Conservation (phyloP, 2,329 filamentous ascomycete genomes). For the Exserohilum turcica region DNA sequence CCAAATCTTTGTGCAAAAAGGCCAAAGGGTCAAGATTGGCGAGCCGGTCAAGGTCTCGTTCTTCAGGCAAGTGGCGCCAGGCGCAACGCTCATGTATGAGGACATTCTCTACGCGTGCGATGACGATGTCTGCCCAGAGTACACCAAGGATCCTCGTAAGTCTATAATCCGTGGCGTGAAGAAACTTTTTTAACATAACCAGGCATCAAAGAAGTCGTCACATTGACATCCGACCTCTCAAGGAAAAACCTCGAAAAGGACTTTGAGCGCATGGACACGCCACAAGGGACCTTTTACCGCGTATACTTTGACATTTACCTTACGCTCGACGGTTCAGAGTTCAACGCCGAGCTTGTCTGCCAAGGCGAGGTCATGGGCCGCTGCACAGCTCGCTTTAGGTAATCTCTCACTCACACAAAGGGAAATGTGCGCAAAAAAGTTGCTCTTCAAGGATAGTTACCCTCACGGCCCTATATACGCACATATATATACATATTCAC, state of each 20-base stretch:
- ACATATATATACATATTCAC: not conserved
- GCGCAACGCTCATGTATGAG: constrained; percentile 98
- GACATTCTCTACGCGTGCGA: constrained; percentile 97
- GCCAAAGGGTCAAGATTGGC: constrained; percentile 97
- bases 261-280: constrained; percentile 98
- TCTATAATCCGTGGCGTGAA: constrained; percentile 35
- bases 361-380: constrained; percentile 99
- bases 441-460: not conserved
- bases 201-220: constrained; percentile 99
- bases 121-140: constrained; percentile 96
- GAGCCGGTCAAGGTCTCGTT: constrained; percentile 99
- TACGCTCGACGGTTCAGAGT: constrained; percentile 94
- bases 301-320: constrained; percentile 77
- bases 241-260: constrained; percentile 99
- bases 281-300: constrained; percentile 74
- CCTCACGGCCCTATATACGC: not conserved
- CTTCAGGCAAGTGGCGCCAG: constrained; percentile 96
- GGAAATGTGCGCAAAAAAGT: not conserved
- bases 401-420: constrained; percentile 18
- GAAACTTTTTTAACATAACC: not conserved
- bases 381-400: constrained; percentile 86
- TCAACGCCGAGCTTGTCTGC: constrained; percentile 98
- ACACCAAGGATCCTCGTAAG: constrained; percentile 99
- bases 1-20: constrained; percentile 98
- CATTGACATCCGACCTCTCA: constrained; percentile 92